Conservation (phyloP, 352 stramenopile genomes). For the Halophytophthora polymorphica region DNA sequence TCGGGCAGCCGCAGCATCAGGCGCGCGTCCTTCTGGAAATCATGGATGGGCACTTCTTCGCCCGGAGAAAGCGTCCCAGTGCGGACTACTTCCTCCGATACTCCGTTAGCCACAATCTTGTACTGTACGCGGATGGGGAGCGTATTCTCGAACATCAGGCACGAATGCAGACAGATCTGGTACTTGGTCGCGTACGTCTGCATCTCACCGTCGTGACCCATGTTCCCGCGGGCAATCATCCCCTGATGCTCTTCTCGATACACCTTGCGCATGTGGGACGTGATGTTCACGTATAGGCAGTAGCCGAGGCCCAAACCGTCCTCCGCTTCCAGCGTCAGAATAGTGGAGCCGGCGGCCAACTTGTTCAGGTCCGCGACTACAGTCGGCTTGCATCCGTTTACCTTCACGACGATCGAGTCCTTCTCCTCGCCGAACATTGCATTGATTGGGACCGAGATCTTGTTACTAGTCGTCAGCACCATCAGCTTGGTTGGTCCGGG, state of each 20-base stretch:
- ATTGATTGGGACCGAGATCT: slow-evolving; percentile 80
- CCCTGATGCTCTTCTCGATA: slow-evolving; percentile 86
- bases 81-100: slow-evolving; percentile 33
- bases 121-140: slow-evolving; percentile 84
- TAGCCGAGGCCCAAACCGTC: slow-evolving; percentile 56
- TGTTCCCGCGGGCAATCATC: slow-evolving; percentile 59
- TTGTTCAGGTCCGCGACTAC: slow-evolving; percentile 72
- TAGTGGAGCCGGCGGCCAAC: slow-evolving; percentile 54
- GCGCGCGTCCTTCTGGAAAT: slow-evolving; percentile 76
- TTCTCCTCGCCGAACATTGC: slow-evolving; percentile 79
- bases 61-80: slow-evolving; percentile 75
- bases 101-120: slow-evolving; percentile 47
- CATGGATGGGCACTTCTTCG: slow-evolving; percentile 79
- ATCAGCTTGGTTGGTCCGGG: slow-evolving; percentile 39
- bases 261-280: slow-evolving; percentile 81
- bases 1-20: slow-evolving; percentile 74
- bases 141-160: slow-evolving; percentile 85
- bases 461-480: slow-evolving; percentile 61
- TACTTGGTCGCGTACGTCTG: slow-evolving; percentile 87
- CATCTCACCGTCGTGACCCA: slow-evolving; percentile 40
- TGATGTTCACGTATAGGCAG: slow-evolving; percentile 84
- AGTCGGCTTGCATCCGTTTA: slow-evolving; percentile 81
- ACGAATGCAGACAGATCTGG: slow-evolving; percentile 82
- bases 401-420: slow-evolving; percentile 82
- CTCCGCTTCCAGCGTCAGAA: slow-evolving; percentile 71